Conservation (phyloP, 2,329 filamentous ascomycete species). For the Pestalotiopsis sp. region DNA sequence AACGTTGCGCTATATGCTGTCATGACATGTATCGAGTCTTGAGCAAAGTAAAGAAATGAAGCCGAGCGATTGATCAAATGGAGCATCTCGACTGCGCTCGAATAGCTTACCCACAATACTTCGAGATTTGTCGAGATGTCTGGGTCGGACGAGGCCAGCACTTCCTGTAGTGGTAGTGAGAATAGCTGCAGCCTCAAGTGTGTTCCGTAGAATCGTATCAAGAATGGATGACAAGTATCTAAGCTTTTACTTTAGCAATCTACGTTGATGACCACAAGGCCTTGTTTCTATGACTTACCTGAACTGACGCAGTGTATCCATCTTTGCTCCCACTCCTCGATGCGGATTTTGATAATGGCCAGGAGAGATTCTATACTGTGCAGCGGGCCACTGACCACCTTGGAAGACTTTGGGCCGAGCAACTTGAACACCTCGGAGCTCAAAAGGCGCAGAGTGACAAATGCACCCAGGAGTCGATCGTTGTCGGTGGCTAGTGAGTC, state of each 20-base stretch:
- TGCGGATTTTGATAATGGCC: constrained; percentile 19
- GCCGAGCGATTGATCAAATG: constrained; percentile 29
- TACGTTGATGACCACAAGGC: no score
- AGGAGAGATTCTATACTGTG: constrained; percentile 25
- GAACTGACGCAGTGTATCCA: constrained; percentile 16
- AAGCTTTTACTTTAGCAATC: no score
- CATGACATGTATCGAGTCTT: constrained; percentile 43
- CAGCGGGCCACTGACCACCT: constrained; percentile 13
- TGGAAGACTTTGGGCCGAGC: constrained; percentile 17
- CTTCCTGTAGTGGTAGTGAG: constrained; percentile 34
- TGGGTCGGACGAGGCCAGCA: constrained; percentile 22
- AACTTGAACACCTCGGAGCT: constrained; percentile 34
- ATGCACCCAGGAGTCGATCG: constrained; percentile 36
- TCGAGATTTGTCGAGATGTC: constrained; percentile 26
- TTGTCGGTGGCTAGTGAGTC: constrained; percentile 21
- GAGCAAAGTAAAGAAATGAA: constrained; percentile 36
- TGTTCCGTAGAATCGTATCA: constrained; percentile 38
- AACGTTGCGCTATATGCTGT: constrained; percentile 40
- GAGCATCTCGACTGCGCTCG: constrained; percentile 34
- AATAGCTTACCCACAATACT: constrained; percentile 32
- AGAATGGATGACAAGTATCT: constrained; percentile 32
- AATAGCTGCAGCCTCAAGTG: constrained; percentile 38
- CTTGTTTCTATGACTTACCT: background rate
- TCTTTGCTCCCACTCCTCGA: constrained; percentile 24
- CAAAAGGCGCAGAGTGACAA: constrained; percentile 35